Evolutionary conservation across 352 stramenopile species (phyloP), one percentile per base, ranked within the genome.

Genomic region (Phytopythium delawarense): DNA sequence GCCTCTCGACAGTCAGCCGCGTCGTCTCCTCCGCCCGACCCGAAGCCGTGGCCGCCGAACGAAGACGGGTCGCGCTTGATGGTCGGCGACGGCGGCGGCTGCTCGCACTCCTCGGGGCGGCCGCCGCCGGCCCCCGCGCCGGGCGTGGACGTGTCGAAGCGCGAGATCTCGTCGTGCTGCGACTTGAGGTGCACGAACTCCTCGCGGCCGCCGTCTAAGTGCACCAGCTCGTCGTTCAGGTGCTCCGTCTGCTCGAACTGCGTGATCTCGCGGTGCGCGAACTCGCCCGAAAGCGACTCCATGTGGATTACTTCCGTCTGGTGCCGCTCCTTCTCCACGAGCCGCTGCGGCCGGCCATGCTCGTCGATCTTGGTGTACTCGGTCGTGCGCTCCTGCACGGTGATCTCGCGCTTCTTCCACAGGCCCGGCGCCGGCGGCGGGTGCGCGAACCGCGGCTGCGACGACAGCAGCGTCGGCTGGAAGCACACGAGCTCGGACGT

Each of bases 281-380:
- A 95, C 64, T 95, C 84, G 32, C 84, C 82, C 8, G 76, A 57
- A 4, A 89, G 71, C 20, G 79, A 88, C 65, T 95, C 84, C 84
- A 92, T 95, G 72, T 92, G 87, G 53, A 95, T 71, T 57, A 92
- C 82, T 57, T 95, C 87, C 7, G 72, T 90, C 70, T 92, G 84
- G 62, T 93, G 82, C n/a, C 81, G 79, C 66, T 93, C 87, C 58
- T 87, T 89, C 64, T 95, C 86, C 21, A 95, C 81, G 23, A 95
- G 63, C 20, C 85, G 70, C 67, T 95, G 87, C 21, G 83, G 68
- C 42, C 76, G 71, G 12, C 87, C 84, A 18, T 83, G 79, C 30
- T 94, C 84, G 60, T 94, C 87, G 58, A 95, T 95, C 74, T 92
- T 95, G 45, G 84, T 95, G 76, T 95, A 92, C 67, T 95, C 81